Base-by-base conservation (phyloP, 768 basidiomycete genomes). In the Hydnum rufescens region DNA sequence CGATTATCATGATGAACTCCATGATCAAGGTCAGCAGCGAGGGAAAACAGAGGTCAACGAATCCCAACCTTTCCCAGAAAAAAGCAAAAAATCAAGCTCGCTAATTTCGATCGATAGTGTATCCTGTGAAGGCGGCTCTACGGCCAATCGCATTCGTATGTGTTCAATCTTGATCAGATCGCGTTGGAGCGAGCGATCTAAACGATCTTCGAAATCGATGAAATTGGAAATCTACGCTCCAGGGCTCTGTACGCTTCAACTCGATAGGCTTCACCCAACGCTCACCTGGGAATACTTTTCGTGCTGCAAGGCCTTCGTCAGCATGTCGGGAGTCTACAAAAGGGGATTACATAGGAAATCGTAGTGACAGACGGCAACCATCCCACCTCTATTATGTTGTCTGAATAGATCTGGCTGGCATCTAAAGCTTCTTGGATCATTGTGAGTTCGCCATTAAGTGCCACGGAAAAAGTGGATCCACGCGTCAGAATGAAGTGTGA, bases 141-240 rank as follows among this genome's bases (percentile, higher is more conserved):
- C 81, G 1, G 78, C 67, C 8, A 88, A 66, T 19, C 82, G 76
- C 80, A 89, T 87, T 51, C 87, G 75, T 32, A 88, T 73, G 60
- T 88, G 78, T 62, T 93, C 88, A 57, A 90, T 66, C 61, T 84
- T 82, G 57, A 82, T 72, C 16, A 82, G 70, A 57, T 89, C 85
- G 25, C 86, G 74, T 62, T 89, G 83, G 5, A 92, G 70, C 3
- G 88, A 92, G 62, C 80, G 82, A 55, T 88, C 83, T 5, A 93
- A 67, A 34, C 75, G 72, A 49, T 82, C 78, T 61, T 90, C 82
- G 54, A 92, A 89, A 4, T 66, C 64, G 52, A 85, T 76, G 60
- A 93, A 89, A 60, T 90, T 83, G 19, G 82, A 78, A 52, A 92
- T 82, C 79, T 90, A 57, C 26, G 30, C 4, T 30, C 25, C 30